Evolutionary conservation across 2,329 filamentous ascomycete genomes (phyloP).

Genomic region (Colletotrichum echinochloae): DNA sequence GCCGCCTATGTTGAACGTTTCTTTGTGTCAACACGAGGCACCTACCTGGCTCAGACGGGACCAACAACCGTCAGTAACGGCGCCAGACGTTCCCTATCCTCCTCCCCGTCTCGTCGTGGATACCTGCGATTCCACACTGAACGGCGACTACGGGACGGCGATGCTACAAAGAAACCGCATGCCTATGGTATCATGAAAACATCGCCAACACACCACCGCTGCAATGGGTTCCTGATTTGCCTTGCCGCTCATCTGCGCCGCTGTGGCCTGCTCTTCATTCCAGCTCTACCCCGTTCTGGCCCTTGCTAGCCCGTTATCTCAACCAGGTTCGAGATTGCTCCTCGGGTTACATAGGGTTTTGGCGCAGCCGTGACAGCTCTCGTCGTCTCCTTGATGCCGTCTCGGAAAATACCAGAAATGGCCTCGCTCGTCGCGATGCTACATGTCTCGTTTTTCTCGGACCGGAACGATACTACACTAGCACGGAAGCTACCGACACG

Average conservation of each 20-base stretch:
- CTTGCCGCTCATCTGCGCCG: neutral
- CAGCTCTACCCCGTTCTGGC: neutral
- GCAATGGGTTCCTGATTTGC: neutral
- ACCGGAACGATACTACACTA: neutral
- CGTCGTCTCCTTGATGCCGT: neutral
- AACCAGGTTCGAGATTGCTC: neutral
- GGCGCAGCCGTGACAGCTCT: neutral
- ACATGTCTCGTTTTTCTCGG: neutral
- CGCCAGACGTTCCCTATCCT: neutral
- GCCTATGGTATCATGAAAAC: constrained; percentile 24
- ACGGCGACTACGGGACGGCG: constrained; percentile 25
- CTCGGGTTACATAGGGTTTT: neutral
- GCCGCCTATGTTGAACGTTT: neutral
- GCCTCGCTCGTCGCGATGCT: neutral
- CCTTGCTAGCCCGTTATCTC: neutral
- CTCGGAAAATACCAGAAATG: neutral
- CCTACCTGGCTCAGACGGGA: constrained; percentile 10
- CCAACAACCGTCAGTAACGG: neutral
- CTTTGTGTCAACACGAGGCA: constrained; percentile 2
- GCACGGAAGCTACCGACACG: neutral
- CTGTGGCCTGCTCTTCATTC: neutral
- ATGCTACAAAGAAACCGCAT: constrained; percentile 26
- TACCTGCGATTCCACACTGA: constrained; percentile 27
- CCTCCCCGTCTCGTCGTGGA: neutral
- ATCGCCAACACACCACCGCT: neutral